A percentile compares a stretch with the other conserved stretches of the same genome.
Conservation (phyloP, 331 rosid genomes). For the Pyrus hybrid region DNA sequence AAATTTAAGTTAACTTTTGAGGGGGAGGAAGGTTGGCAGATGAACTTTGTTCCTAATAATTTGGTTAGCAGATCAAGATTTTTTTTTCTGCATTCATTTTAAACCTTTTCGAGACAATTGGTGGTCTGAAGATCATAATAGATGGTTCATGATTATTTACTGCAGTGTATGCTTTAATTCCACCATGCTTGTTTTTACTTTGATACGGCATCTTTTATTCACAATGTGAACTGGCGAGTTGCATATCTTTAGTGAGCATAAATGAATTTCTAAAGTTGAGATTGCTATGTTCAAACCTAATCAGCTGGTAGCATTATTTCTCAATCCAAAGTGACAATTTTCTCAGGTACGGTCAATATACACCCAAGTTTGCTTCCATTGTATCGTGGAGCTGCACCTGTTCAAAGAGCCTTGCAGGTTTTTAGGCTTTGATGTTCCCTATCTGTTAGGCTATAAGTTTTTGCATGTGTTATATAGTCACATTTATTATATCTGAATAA, state of each 20-base stretch:
- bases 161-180: background rate
- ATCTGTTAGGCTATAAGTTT: background rate
- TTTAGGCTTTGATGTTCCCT: background rate
- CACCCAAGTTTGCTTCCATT: constrained; percentile 87
- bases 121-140: background rate
- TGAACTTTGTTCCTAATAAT: background rate
- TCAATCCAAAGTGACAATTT: constrained; percentile 6
- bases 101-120: background rate
- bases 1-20: background rate
- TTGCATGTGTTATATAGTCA: background rate
- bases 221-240: background rate
- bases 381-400: constrained; percentile 98
- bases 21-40: background rate
- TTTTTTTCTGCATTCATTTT: background rate
- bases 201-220: background rate
- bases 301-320: background rate
- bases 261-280: background rate
- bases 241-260: background rate
- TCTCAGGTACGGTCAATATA: constrained; percentile 82
- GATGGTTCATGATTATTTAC: background rate
- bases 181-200: background rate
- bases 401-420: constrained; percentile 94
- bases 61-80: background rate
- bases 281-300: constrained; percentile 1
- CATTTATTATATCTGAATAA: background rate